Evolutionary conservation across 2,329 filamentous ascomycete genomes (phyloP).

Genomic region (Botryotinia narcissicola): DNA sequence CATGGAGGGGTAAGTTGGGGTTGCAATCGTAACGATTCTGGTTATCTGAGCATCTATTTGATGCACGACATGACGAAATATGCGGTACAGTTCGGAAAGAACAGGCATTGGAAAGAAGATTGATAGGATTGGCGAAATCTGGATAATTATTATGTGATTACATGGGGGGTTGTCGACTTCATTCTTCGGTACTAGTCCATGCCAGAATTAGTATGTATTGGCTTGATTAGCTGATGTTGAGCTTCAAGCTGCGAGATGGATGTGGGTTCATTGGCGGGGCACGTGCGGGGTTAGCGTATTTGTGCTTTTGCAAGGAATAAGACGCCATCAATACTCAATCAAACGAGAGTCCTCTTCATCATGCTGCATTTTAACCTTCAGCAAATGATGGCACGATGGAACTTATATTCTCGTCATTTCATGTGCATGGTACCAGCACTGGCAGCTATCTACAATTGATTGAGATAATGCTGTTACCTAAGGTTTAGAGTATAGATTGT

Average conservation of each 20-base stretch:
- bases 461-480: not conserved
- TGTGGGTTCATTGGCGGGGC: conserved; percentile 1
- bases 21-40: not conserved
- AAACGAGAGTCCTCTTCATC: not conserved
- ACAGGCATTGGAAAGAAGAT: not conserved
- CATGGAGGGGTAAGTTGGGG: not conserved
- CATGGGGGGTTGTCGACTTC: conserved; percentile 16
- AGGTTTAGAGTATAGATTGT: conserved; percentile 4
- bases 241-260: not conserved
- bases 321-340: conserved; percentile 30
- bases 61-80: not conserved
- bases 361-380: conserved; percentile 3
- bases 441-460: not conserved
- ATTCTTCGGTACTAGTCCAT: not conserved
- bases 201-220: not conserved
- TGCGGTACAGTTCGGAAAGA: not conserved
- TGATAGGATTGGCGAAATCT: not conserved
- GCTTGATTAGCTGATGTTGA: not conserved
- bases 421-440: not conserved
- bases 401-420: conserved; percentile 1
- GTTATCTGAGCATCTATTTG: not conserved
- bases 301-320: conserved; percentile 20
- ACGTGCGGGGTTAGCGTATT: conserved; percentile 10
- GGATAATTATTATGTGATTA: conserved; percentile 15
- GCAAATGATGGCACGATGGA: conserved; percentile 5